Percentiles rank a stretch among this genome's conserved stretches.
These are phyloP conservation scores for Suillus hirtellus DNA, from an alignment of 768 basidiomycete genomes.

Conservation along the genomic window DNA sequence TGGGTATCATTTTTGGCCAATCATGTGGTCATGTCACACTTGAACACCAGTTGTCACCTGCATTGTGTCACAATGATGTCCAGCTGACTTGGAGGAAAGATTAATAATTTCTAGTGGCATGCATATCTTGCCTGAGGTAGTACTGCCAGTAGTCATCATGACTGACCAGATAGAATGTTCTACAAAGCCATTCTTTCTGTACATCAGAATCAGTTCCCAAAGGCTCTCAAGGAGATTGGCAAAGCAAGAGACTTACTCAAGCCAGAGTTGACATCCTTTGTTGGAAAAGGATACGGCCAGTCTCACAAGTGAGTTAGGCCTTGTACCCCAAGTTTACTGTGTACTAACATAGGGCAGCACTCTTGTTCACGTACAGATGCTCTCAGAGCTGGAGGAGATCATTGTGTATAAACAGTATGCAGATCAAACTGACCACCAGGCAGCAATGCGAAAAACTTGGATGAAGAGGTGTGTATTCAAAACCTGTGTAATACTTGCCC, in stretches of 20 bases:
- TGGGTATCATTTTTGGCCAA: too few relatives aligned
- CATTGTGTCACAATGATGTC: too few relatives aligned
- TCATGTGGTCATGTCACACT: too few relatives aligned
- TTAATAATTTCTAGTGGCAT: too few relatives aligned
- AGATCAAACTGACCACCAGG: conserved; percentile 92
- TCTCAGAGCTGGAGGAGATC: conserved; percentile 97
- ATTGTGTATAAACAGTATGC: conserved; percentile 93
- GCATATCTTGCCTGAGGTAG: too few relatives aligned
- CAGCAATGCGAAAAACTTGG: conserved; percentile 92
- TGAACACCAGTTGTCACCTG: too few relatives aligned
- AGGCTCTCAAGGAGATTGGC: conserved; percentile 86
- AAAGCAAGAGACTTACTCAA: conserved; percentile 92
- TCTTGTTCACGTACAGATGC: conserved; percentile 97
- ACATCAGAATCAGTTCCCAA: conserved; percentile 94
- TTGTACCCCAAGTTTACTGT: conserved; percentile 9
- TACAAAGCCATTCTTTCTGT: conserved; percentile 95
- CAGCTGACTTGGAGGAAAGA: too few relatives aligned
- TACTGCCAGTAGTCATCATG: conserved; percentile 27
- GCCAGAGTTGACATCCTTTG: conserved; percentile 86
- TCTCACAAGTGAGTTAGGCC: conserved; percentile 81
- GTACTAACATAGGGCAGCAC: conserved; percentile 50
- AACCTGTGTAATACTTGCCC: background rate
- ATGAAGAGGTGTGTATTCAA: conserved; percentile 74
- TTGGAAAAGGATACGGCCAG: conserved; percentile 95
- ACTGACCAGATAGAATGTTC: conserved; percentile 93